Evolutionary conservation across 805 yeast species (phyloP), one percentile per base, ranked within the genome.

Genomic region (Metschnikowia sp.): DNA sequence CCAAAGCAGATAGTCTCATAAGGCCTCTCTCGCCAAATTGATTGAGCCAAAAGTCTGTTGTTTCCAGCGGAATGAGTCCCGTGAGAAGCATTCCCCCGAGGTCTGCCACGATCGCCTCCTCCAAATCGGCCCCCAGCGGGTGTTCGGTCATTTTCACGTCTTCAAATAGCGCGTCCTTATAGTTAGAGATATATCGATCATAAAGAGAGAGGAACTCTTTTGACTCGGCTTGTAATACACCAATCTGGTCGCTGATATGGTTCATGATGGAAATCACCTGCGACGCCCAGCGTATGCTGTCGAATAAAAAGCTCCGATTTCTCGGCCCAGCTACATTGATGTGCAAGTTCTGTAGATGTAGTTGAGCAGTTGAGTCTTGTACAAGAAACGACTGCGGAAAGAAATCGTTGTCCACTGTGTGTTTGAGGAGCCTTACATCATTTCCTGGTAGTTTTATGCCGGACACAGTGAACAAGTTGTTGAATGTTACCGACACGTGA

Each of bases 21-120:
- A 79, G 60, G 29, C 87, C 87, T 51, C 86, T 68, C 51, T 84
- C 89, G 0, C 88, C 90, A 32, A 86, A 66, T 40, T 82, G 79
- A 54, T 83, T 83, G 19, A 78, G 73, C 58, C 86, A 66, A 82
- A 83, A 86, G 47, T 79, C 82, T 49, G 73, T 75, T 2, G 80
- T 65, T 0, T 70, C 63, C 11, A 67, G 70, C 1, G 81, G 73
- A 48, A 83, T 69, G 43, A 78, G 66, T 2, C 86, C 85, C 0
- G 86, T 79, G 3, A 82, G 57, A 2, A 82, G 60, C 19, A 79
- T 55, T 42, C 77, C 78, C 46, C 74, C 73, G 8, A 82, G 58
- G 33, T 58, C 55, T 9, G 51, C 42, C 12, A 51, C 42, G 15
- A 67, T 54, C 15, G 42, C 45, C 6, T 50, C 50, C 22, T 54